A percentile compares a stretch with the other conserved stretches of the same genome.
Evolutionary conservation across 176 grass and related monocot species (phyloP).

Genomic region (Paspalum vaginatum): DNA sequence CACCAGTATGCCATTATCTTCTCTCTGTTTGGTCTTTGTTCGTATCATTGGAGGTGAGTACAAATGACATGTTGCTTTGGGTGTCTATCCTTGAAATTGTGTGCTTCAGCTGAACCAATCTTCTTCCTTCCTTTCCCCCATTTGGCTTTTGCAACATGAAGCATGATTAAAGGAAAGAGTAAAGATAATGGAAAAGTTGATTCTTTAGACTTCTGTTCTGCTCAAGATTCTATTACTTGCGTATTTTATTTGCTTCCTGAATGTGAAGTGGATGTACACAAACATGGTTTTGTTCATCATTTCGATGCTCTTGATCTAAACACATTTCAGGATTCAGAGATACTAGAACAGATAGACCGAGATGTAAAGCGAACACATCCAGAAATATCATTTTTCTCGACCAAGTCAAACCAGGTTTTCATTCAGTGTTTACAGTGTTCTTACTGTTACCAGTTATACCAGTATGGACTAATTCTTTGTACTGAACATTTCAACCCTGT

Average conservation of each 20-base stretch:
- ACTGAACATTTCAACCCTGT: constrained; percentile 35
- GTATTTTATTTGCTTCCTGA: constrained; percentile 12
- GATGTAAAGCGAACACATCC: constrained; percentile 93
- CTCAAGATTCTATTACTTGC: background rate
- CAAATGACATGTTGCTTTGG: background rate
- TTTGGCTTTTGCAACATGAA: background rate
- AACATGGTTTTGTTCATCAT: constrained; percentile 26
- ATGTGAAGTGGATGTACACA: constrained; percentile 13
- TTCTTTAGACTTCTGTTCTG: constrained; percentile 3
- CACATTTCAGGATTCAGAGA: constrained; percentile 72
- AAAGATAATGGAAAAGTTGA: constrained; percentile 17
- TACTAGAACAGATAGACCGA: constrained; percentile 88
- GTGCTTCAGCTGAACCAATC: background rate
- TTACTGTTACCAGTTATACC: constrained; percentile 12
- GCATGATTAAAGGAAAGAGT: background rate
- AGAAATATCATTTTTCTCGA: constrained; percentile 77
- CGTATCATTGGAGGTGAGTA: constrained; percentile 5
- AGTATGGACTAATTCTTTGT: constrained; percentile 31
- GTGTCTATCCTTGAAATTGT: background rate
- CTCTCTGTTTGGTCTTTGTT: background rate
- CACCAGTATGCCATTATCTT: background rate
- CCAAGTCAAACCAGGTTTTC: constrained; percentile 62
- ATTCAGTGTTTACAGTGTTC: constrained; percentile 22
- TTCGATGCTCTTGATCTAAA: background rate
- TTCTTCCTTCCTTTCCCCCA: background rate